Percentiles rank a stretch among this genome's conserved stretches.
phyloP scores from a whole-genome alignment of 257 asterid species.

The Fraxinus cuspidata region DNA sequence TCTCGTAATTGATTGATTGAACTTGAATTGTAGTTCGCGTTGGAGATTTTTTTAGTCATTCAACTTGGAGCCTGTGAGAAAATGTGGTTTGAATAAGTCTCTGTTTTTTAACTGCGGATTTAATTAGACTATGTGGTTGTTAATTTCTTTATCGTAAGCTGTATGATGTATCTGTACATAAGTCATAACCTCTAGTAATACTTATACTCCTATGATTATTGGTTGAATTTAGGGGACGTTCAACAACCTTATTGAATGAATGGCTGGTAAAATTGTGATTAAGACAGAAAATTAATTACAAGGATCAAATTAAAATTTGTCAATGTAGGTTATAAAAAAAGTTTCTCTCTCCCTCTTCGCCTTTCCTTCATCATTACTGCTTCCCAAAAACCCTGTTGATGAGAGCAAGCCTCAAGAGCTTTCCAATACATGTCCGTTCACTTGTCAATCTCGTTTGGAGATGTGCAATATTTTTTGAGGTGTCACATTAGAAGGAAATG shows the following conservation, averaged over 20 bases:
- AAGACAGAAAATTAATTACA: not conserved
- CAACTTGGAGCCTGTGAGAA: constrained; percentile 21
- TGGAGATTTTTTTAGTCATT: not conserved
- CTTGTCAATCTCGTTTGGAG: not conserved
- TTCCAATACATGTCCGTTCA: not conserved
- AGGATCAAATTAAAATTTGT: not conserved
- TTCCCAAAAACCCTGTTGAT: not conserved
- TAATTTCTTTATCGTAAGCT: not conserved
- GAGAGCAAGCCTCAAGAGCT: not conserved
- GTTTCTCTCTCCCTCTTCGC: not conserved
- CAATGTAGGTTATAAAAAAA: not conserved
- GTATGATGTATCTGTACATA: constrained; percentile 5
- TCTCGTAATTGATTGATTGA: constrained; percentile 18
- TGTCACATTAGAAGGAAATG: constrained; percentile 5
- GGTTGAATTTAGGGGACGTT: constrained; percentile 8
- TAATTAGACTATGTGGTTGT: not conserved
- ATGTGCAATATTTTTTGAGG: not conserved
- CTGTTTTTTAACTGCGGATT: constrained; percentile 7
- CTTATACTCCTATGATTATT: constrained; percentile 1
- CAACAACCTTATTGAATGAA: constrained; percentile 19
- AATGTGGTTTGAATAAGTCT: constrained; percentile 23
- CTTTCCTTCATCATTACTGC: not conserved
- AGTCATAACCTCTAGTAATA: not conserved
- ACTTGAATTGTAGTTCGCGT: constrained; percentile 16
- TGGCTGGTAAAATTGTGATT: constrained; percentile 3